Conservation (phyloP, 106 monocot species). For the Allium fistulosum region DNA sequence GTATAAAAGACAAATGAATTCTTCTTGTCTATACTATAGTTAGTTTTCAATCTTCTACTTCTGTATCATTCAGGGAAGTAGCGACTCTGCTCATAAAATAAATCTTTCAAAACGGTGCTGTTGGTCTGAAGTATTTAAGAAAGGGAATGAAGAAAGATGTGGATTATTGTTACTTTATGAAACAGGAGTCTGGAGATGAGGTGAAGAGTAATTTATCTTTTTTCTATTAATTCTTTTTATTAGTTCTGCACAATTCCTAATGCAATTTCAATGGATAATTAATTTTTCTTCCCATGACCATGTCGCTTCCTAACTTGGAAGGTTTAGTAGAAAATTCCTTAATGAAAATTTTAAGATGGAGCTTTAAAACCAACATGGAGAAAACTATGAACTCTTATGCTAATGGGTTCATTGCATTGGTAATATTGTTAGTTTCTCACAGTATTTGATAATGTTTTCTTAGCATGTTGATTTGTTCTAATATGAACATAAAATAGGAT, state of each 20-base stretch:
- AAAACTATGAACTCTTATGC: slow-evolving; percentile 65
- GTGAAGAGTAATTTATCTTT: slow-evolving; percentile 17
- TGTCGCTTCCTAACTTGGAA: slow-evolving; percentile 72
- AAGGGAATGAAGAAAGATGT: slow-evolving; percentile 31
- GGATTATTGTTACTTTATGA: slow-evolving; percentile 75
- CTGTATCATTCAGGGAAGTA: slow-evolving; percentile 32
- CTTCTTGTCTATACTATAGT: background rate
- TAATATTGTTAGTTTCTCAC: slow-evolving; percentile 12
- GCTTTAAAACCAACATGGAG: slow-evolving; percentile 88
- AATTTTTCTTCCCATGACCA: slow-evolving; percentile 18
- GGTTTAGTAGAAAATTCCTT: slow-evolving; percentile 56
- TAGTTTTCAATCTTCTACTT: background rate
- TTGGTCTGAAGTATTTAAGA: slow-evolving; percentile 63
- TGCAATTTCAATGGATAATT: background rate
- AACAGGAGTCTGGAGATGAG: slow-evolving; percentile 82
- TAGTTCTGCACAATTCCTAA: background rate
- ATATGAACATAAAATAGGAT: no score
- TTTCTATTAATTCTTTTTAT: background rate
- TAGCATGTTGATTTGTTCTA: no score
- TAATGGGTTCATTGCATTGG: slow-evolving; percentile 79
- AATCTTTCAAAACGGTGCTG: slow-evolving; percentile 59
- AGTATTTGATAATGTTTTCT: no score
- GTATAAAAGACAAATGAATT: no score
- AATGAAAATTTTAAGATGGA: slow-evolving; percentile 87
- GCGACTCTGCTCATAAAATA: slow-evolving; percentile 29